Evolutionary conservation across 805 yeast species (phyloP), one percentile per base, ranked within the genome.

Genomic region (Candida ortonii): DNA sequence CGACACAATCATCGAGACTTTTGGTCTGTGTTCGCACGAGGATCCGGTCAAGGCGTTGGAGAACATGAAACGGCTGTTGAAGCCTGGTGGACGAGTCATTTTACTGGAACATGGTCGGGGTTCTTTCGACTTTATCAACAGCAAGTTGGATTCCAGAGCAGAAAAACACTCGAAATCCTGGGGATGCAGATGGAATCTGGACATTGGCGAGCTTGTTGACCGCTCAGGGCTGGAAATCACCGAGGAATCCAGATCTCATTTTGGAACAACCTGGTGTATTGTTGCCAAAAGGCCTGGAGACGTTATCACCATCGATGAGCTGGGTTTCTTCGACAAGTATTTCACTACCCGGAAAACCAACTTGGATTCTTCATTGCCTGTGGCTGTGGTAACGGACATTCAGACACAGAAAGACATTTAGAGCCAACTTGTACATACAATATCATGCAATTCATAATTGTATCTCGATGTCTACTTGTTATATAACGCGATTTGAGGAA

Each of bases 121-220:
- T 35, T 68, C 77, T 0, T 87, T 80, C 65, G 81, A 78, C 34
- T 76, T 80, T 33, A 73, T 93, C 46, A 93, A 93, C 61, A 72
- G 76, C 18, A 77, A 83, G 36, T 67, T 93, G 57, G 97, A 93
- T 58, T 75, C 76, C 41, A 70, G 93, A 43, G 89, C 96, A 3
- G 88, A 78, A 42, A 75, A 77, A 47, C 80, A 96, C 61, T 75
- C 89, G 64, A 76, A 82, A 39, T 78, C 81, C 3, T 93, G 97
- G 97, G 98, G 96, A 1, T 93, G 98, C 61, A 70, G 97, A 53
- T 93, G 97, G 97, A 93, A 93, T 55, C 65, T 93, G 44, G 97
- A 93, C 55, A 85, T 93, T 46, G 95, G 89, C 16, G 94, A 83
- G 49, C 68, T 93, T 25, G 71, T 93, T 17, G 89, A 84, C 54